Evolutionary conservation across 805 yeast species (phyloP).

Genomic region (Saccharomyces paradoxus): DNA sequence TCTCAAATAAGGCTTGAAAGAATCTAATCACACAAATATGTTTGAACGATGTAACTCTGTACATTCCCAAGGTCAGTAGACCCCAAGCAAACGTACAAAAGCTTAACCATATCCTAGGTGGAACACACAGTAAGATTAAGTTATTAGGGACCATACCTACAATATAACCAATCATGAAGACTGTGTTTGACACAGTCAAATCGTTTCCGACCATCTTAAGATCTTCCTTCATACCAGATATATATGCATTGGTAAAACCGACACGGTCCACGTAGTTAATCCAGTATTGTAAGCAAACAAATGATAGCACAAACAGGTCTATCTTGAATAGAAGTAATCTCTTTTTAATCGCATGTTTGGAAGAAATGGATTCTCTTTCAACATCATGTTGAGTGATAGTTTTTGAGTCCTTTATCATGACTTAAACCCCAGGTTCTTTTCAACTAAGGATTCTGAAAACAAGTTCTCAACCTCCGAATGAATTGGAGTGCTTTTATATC

Average conservation of each 20-base stretch:
- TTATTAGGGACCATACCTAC: slow-evolving; percentile 58
- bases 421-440: background rate
- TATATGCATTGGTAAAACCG: slow-evolving; percentile 51
- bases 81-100: slow-evolving; percentile 54
- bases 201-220: slow-evolving; percentile 40
- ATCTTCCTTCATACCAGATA: slow-evolving; percentile 60
- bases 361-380: background rate
- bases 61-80: slow-evolving; percentile 43
- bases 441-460: background rate
- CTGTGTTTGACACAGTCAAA: slow-evolving; percentile 44
- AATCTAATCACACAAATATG: slow-evolving; percentile 53
- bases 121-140: slow-evolving; percentile 40
- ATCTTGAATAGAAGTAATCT: slow-evolving; percentile 21
- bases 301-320: slow-evolving; percentile 28
- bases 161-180: slow-evolving; percentile 53
- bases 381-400: background rate
- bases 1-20: slow-evolving; percentile 53
- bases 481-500: background rate
- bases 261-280: slow-evolving; percentile 52
- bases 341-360: slow-evolving; percentile 5
- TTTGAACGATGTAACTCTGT: slow-evolving; percentile 37
- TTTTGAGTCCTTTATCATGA: slow-evolving; percentile 1
- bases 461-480: background rate
- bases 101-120: slow-evolving; percentile 51
- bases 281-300: slow-evolving; percentile 31